These are phyloP conservation scores for Xylaria sp. DNA, from an alignment of 2,329 filamentous ascomycete genomes.

Conservation along the genomic window DNA sequence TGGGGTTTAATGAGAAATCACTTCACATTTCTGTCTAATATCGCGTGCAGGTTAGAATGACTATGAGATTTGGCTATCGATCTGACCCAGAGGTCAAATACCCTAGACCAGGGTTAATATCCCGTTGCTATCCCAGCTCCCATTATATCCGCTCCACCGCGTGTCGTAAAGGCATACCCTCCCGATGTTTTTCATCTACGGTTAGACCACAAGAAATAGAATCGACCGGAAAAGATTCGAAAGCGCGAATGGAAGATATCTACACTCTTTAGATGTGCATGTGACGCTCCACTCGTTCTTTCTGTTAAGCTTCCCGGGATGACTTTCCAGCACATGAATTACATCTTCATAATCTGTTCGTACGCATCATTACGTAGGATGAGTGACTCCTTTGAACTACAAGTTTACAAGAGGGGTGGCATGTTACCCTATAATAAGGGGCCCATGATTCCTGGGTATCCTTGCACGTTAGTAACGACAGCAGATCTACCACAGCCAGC, in stretches of 20 bases:
- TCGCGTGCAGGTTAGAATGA: neutral
- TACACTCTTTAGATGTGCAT: neutral
- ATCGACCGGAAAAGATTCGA: neutral
- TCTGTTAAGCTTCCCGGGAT: neutral
- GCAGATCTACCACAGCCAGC: neutral
- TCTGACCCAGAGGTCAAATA: constrained; percentile 5
- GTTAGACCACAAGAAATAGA: neutral
- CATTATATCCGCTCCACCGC: neutral
- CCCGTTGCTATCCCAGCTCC: neutral
- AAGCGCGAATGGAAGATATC: neutral
- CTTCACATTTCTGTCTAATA: neutral
- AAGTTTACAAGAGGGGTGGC: neutral
- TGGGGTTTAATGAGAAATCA: constrained; percentile 7
- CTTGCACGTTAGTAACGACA: neutral
- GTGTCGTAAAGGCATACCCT: neutral
- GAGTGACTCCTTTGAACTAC: neutral
- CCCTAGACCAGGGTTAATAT: neutral
- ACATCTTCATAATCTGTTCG: constrained; percentile 11
- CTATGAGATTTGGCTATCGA: neutral
- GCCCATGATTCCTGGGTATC: neutral
- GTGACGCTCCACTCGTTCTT: neutral
- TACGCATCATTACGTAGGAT: neutral
- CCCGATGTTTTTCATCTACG: neutral
- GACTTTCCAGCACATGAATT: neutral
- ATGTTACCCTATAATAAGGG: neutral